These are phyloP conservation scores for Pythium coloratum DNA, from an alignment of 352 stramenopile species.

Conservation along the genomic window DNA sequence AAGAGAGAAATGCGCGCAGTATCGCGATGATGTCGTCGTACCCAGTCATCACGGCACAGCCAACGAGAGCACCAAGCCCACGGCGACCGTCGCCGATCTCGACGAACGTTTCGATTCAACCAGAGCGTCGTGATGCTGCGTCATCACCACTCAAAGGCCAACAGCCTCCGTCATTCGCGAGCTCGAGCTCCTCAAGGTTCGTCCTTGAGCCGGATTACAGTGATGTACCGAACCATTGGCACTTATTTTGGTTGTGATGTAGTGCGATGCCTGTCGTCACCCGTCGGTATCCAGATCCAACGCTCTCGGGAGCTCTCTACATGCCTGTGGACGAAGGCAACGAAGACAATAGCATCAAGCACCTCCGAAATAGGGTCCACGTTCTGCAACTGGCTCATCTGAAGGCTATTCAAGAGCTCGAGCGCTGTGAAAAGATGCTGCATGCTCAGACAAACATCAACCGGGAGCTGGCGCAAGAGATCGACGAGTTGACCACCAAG, in stretches of 20 bases:
- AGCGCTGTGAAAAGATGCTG: conserved; percentile 93
- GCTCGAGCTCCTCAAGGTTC: conserved; percentile 4
- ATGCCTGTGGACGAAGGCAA: conserved; percentile 8
- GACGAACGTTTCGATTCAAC: conserved; percentile 18
- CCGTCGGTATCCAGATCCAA: conserved; percentile 17
- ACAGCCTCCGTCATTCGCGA: conserved; percentile 14
- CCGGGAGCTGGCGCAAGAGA: conserved; percentile 87
- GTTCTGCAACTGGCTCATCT: conserved; percentile 89
- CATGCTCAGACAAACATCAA: conserved; percentile 95
- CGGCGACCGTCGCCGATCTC: conserved; percentile 18
- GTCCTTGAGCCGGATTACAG: not conserved
- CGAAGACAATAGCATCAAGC: conserved; percentile 45
- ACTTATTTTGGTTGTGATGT: conserved; percentile 9
- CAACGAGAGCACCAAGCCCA: conserved; percentile 14
- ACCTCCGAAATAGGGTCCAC: conserved; percentile 80
- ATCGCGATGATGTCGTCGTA: conserved; percentile 11
- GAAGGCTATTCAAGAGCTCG: conserved; percentile 89
- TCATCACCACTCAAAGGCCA: conserved; percentile 58
- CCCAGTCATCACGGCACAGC: not conserved
- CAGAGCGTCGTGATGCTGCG: conserved; percentile 58
- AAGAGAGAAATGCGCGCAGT: conserved; percentile 53
- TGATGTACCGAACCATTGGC: too few species aligned
- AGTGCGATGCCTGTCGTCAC: conserved; percentile 23
- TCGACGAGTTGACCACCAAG: conserved; percentile 82
- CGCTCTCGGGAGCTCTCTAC: not conserved